These are phyloP conservation scores for Calonectria crousiana DNA, from an alignment of 2,329 filamentous ascomycete genomes.

Conservation along the genomic window DNA sequence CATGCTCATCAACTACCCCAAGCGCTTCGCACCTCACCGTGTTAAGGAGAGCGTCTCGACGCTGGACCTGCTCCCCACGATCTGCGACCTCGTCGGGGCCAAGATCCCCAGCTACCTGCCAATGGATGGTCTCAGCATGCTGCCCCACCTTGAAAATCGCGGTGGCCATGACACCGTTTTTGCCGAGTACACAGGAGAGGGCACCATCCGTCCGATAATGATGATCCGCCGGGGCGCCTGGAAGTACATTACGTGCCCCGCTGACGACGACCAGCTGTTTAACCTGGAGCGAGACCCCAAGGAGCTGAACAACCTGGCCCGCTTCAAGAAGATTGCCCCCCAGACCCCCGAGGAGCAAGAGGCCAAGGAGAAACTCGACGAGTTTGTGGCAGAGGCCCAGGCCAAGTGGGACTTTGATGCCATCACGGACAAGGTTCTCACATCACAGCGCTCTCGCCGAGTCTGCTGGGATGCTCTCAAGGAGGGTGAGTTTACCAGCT, in stretches of 20 bases:
- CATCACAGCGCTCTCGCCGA: constrained; percentile 82
- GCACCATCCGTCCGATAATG: constrained; percentile 88
- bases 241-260: constrained; percentile 91
- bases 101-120: constrained; percentile 78
- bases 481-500: constrained; percentile 80
- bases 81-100: constrained; percentile 84
- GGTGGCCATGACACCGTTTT: constrained; percentile 88
- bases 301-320: constrained; percentile 81
- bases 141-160: constrained; percentile 78
- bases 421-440: constrained; percentile 80
- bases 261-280: constrained; percentile 87
- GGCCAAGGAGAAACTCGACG: constrained; percentile 65
- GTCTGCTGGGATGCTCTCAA: constrained; percentile 85
- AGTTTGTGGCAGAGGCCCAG: constrained; percentile 80
- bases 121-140: constrained; percentile 85
- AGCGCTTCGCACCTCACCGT: constrained; percentile 79
- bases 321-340: constrained; percentile 54
- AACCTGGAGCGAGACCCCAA: constrained; percentile 81
- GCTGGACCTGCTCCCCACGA: constrained; percentile 88
- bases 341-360: constrained; percentile 60
- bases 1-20: constrained; percentile 85
- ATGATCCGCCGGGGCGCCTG: constrained; percentile 92
- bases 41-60: constrained; percentile 90
- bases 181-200: constrained; percentile 95
- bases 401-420: constrained; percentile 84